Percentiles rank a stretch among this genome's conserved stretches.
phyloP scores from a whole-genome alignment of 805 yeast species.

The Yarrowia porcina region DNA sequence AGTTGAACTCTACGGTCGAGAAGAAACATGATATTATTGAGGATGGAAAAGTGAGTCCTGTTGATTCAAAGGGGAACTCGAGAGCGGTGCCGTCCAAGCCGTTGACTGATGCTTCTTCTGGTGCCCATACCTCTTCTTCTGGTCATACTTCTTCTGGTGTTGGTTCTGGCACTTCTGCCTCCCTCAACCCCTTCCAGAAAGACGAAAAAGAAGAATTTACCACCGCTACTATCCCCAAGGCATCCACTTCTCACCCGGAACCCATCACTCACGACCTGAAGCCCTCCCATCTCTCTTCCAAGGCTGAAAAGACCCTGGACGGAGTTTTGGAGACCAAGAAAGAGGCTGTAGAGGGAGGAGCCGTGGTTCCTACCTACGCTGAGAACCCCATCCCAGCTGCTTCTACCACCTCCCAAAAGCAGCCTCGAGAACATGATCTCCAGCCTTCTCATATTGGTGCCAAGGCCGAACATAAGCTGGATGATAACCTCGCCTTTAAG shows the following conservation, averaged over 20 bases:
- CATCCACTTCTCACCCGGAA: background rate
- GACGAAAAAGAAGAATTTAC: background rate
- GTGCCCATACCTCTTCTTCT: background rate
- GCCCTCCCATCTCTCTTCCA: background rate
- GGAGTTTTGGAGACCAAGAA: slow-evolving; percentile 78
- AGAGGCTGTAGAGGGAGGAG: slow-evolving; percentile 68
- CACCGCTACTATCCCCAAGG: background rate
- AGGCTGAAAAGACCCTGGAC: slow-evolving; percentile 41
- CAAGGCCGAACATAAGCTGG: slow-evolving; percentile 8
- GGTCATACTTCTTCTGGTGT: background rate
- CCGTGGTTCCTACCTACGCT: background rate
- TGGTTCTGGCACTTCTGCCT: no score
- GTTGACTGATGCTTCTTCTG: background rate
- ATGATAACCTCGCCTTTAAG: slow-evolving; percentile 3
- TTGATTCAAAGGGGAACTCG: background rate
- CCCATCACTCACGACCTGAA: background rate
- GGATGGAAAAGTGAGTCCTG: background rate
- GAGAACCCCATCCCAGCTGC: slow-evolving; percentile 8
- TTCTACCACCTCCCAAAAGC: background rate
- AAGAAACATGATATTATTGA: background rate
- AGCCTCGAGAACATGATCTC: background rate
- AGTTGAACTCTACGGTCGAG: background rate
- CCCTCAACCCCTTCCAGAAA: background rate
- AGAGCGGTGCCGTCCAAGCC: background rate
- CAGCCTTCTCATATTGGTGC: slow-evolving; percentile 2